Evolutionary conservation across 176 grass and related monocot species (phyloP), one percentile per base, ranked within the genome.

Genomic region (Bolboschoenus planiculmis): DNA sequence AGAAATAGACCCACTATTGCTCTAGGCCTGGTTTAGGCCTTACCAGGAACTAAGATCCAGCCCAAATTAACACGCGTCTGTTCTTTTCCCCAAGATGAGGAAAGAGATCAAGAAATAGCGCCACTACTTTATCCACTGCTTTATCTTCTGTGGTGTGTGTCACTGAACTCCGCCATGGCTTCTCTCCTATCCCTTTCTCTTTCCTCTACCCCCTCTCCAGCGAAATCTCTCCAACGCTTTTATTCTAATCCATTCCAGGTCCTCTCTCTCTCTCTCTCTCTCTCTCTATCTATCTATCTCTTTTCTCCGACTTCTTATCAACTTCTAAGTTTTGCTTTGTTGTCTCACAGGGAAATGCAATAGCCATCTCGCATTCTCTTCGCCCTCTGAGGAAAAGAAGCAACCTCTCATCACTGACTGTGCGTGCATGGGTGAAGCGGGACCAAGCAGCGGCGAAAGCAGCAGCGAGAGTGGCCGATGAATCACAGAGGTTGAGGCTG

Each of bases 401-500:
- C 60, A 40, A 44, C 11, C 6, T 53, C 0, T 21, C 16, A 20
- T 39, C 77, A 39, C 79, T 81, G 36, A 15, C 47, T 27, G 79
- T 81, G 37, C 79, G n/a, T 27, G 79, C 79, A 16, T 81, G 79
- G 79, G 37, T 81, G 5, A 81, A 4, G 20, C 21, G 27, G 55
- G 79, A 46, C 5, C 79, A 37, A 27, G 42, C 24, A 29, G 16
- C 26, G 20, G 21, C 57, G 9, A 11, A 60, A n/a, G n/a, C n/a
- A 27, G 78, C 18, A 13, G 7, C 47, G 3, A 74, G 40, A 20
- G 15, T 3, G 26, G 47, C 10, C 3, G 78, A 59, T 36, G 55
- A 58, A 13, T 31, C 33, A 5, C 91, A 83, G 81, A 94, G 94
- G 63, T 91, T 99, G 80, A 61, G 91, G 50, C 91, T 99, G 4